Evolutionary conservation across 495 filamentous ascomycete genomes (phyloP), one percentile per base, ranked within the genome.

Genomic region (Extremus antarcticus): DNA sequence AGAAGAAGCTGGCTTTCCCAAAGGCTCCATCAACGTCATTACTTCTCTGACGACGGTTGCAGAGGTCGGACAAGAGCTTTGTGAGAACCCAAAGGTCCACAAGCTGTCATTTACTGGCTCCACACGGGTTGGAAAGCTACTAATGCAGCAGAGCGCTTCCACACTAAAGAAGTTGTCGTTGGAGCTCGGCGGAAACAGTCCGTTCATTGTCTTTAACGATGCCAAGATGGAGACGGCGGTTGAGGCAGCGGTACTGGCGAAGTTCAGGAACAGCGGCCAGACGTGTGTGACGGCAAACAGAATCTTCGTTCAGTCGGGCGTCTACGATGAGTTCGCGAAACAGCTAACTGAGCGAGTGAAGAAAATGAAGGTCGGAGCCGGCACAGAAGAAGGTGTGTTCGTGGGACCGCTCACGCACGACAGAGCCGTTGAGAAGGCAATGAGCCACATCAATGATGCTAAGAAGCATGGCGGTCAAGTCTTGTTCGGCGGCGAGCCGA

Each of bases 141-240:
- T 95, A 22, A 90, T 90, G 84, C 82, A 84, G 69, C 90, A 94
- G 71, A 80, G 81, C 20, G 76, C 87, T 0, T 75, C 76, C 8
- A 94, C 87, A 0, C 72, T 95, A 53, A 95, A 95, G 75, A 88
- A 92, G 65, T 74, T 92, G 19, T 86, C 81, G 3, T 83, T 94
- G 63, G 90, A 95, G 65, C 78, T 95, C 0, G 90, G 90, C 47
- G 90, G 90, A 20, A 95, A 95, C 66, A 85, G 88, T 0, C 89
- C 90, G 1, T 94, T 95, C 71, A 94, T 95, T 51, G 87, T 95
- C 17, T 95, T 95, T 60, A 86, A 94, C 53, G 89, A 95, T 63
- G 86, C 89, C 29, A 85, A 95, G 64, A 69, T 95, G 38, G 86
- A 88, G 54, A 69, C 72, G 0, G 89, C 89, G 3, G 84, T 94